These are phyloP conservation scores for Suillus discolor DNA, from an alignment of 768 basidiomycete species.

Conservation along the genomic window DNA sequence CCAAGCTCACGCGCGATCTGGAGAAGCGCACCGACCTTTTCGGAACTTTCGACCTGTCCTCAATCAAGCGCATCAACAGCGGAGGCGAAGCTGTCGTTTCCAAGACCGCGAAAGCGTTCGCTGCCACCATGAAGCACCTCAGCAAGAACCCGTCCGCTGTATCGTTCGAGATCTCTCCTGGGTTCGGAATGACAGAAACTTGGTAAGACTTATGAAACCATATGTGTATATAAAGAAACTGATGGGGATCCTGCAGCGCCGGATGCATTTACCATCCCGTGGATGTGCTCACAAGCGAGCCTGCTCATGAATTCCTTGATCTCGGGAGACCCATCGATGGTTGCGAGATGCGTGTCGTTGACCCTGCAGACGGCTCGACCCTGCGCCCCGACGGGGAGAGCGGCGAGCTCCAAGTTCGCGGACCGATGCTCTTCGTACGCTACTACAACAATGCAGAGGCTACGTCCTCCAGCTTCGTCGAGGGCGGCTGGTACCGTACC, in stretches of 20 bases:
- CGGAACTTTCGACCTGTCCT: constrained; percentile 35
- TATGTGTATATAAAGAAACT: not conserved
- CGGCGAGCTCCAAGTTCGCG: constrained; percentile 46
- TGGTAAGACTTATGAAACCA: constrained; percentile 24
- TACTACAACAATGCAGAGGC: constrained; percentile 53
- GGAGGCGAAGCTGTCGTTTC: constrained; percentile 47
- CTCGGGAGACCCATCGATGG: constrained; percentile 33
- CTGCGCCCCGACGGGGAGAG: constrained; percentile 31
- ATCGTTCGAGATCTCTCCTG: constrained; percentile 24
- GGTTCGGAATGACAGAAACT: constrained; percentile 49
- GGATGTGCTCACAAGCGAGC: constrained; percentile 21
- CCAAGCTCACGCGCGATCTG: constrained; percentile 39
- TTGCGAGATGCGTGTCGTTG: constrained; percentile 38
- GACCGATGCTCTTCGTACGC: constrained; percentile 40
- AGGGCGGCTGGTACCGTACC: constrained; percentile 62
- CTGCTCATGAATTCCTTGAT: constrained; percentile 39
- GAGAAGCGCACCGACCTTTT: constrained; percentile 25
- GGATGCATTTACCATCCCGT: constrained; percentile 43
- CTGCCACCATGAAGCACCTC: constrained; percentile 32
- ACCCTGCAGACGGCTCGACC: constrained; percentile 29
- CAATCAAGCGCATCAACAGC: constrained; percentile 39
- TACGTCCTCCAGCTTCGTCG: constrained; percentile 47
- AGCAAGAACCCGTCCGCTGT: constrained; percentile 18
- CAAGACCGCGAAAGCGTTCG: constrained; percentile 40
- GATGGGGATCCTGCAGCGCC: constrained; percentile 23